Evolutionary conservation across 495 filamentous ascomycete genomes (phyloP).

Genomic region (Penicillium goetzii): DNA sequence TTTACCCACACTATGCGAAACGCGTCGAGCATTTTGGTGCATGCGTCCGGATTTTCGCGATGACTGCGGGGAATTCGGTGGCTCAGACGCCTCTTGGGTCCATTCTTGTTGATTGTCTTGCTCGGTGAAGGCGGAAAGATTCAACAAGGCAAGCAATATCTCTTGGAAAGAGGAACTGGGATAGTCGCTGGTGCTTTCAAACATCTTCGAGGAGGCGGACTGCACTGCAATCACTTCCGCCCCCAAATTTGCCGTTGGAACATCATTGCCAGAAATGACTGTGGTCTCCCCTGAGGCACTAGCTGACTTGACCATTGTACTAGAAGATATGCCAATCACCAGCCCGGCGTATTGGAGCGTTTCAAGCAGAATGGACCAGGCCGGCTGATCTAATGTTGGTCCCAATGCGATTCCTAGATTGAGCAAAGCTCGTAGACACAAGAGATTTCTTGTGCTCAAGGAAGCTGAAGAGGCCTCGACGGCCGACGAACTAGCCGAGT

Average conservation of each 20-base stretch:
- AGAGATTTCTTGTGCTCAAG: slow-evolving; percentile 83
- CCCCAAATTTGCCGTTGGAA: slow-evolving; percentile 62
- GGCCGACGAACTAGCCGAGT: slow-evolving; percentile 24
- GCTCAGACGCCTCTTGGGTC: slow-evolving; percentile 26
- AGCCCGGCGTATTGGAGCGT: slow-evolving; percentile 90
- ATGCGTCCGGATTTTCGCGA: slow-evolving; percentile 36
- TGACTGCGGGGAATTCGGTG: slow-evolving; percentile 35
- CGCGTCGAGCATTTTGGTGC: slow-evolving; percentile 64
- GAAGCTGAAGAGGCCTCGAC: slow-evolving; percentile 44
- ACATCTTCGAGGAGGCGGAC: slow-evolving; percentile 79
- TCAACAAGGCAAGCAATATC: slow-evolving; percentile 73
- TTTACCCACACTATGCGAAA: slow-evolving; percentile 51
- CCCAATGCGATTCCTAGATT: slow-evolving; percentile 95
- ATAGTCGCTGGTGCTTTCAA: slow-evolving; percentile 89
- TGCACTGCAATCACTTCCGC: slow-evolving; percentile 86
- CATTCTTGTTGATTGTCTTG: slow-evolving; percentile 35
- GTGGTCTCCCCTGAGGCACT: slow-evolving; percentile 36
- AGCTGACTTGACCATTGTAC: slow-evolving; percentile 37
- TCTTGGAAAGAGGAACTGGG: slow-evolving; percentile 80
- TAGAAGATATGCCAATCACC: slow-evolving; percentile 65
- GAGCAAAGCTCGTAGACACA: slow-evolving; percentile 86
- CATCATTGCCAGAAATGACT: slow-evolving; percentile 45
- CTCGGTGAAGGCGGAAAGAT: slow-evolving; percentile 56
- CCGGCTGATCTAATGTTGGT: slow-evolving; percentile 73
- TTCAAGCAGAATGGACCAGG: slow-evolving; percentile 90